Evolutionary conservation across 345 rosid genomes (phyloP).

Genomic region (Orychophragmus violaceus): DNA sequence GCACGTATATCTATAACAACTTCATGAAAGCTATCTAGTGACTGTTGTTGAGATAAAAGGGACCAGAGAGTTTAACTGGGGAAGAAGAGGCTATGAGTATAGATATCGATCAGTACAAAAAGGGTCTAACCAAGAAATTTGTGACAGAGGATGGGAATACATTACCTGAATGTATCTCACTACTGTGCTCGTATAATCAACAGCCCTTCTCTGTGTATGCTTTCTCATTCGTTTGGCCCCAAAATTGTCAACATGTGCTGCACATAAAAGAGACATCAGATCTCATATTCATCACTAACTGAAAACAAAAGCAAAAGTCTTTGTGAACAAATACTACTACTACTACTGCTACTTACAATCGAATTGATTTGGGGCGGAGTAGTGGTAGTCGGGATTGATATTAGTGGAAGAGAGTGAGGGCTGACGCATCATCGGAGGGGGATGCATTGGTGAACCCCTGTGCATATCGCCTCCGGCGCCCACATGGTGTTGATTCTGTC

Average conservation of each 20-base stretch:
- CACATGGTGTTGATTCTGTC: constrained; percentile 30
- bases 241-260: constrained; percentile 65
- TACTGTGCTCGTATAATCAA: constrained; percentile 92
- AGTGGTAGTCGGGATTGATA: constrained; percentile 62
- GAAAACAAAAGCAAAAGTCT: not conserved
- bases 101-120: not conserved
- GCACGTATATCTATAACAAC: too few relatives aligned
- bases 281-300: not conserved
- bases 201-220: constrained; percentile 91
- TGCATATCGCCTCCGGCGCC: constrained; percentile 37
- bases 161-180: constrained; percentile 82
- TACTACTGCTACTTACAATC: constrained; percentile 35
- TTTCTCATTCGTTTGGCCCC: constrained; percentile 90
- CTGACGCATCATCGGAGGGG: constrained; percentile 68
- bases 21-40: not conserved
- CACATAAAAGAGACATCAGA: constrained; percentile 4
- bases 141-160: not conserved
- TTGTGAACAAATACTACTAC: not conserved
- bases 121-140: not conserved
- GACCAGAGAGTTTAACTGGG: not conserved
- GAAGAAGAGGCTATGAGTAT: not conserved
- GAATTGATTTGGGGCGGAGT: constrained; percentile 35
- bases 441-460: constrained; percentile 51
- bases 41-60: not conserved
- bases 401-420: constrained; percentile 69